These are phyloP conservation scores for Galeopsis tetrahit DNA, from an alignment of 257 asterid species.

Conservation along the genomic window DNA sequence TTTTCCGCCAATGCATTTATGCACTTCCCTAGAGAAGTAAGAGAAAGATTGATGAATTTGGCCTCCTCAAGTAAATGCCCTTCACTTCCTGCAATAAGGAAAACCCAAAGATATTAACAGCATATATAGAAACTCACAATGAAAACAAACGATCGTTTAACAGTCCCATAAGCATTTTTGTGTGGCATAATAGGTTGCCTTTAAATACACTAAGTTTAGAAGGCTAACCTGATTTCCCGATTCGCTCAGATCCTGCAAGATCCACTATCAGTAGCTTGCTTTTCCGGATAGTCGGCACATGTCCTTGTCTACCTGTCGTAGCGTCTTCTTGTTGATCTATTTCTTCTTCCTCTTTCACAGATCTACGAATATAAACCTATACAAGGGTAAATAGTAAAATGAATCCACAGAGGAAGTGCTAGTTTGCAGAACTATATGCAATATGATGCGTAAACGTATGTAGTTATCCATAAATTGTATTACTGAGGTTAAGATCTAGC, in stretches of 20 bases:
- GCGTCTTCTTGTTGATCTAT: conserved; percentile 45
- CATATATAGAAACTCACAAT: conserved; percentile 15
- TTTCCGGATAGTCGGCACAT: conserved; percentile 64
- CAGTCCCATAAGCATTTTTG: conserved; percentile 13
- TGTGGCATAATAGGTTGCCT: background rate
- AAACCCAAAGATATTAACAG: conserved; percentile 19
- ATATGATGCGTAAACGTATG: background rate
- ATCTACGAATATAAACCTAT: conserved; percentile 71
- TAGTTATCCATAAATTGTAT: background rate
- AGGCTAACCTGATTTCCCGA: conserved; percentile 79
- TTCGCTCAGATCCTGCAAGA: conserved; percentile 95
- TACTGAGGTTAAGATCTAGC: conserved; percentile 1
- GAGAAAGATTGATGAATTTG: conserved; percentile 88
- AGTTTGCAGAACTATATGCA: background rate
- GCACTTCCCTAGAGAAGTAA: conserved; percentile 84
- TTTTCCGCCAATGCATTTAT: conserved; percentile 92
- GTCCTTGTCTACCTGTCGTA: conserved; percentile 43
- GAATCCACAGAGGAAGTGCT: conserved; percentile 11
- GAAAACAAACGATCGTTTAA: conserved; percentile 1
- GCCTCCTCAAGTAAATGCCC: conserved; percentile 88
- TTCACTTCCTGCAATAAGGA: conserved; percentile 74
- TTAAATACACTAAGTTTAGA: conserved; percentile 1
- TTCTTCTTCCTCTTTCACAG: conserved; percentile 56
- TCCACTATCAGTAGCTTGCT: conserved; percentile 92
- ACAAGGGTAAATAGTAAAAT: conserved; percentile 30